Conservation (phyloP, 352 stramenopile genomes). For the Peronospora destructor region DNA sequence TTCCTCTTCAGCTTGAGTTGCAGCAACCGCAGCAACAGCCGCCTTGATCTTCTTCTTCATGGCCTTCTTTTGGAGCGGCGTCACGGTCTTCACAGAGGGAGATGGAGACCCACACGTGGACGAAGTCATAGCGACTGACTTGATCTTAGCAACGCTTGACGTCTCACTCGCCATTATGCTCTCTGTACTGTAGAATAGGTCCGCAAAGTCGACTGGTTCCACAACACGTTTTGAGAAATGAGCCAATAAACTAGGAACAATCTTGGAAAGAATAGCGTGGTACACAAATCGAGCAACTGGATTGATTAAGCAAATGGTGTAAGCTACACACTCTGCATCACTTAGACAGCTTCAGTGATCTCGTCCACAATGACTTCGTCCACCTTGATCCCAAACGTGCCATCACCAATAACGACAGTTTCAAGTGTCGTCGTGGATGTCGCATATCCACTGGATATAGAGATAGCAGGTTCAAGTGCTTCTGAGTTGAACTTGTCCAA, state of each 20-base stretch:
- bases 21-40: conserved; percentile 11
- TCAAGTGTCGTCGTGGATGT: conserved; percentile 27
- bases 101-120: background rate
- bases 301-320: conserved; percentile 12
- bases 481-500: conserved; percentile 6
- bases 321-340: conserved; percentile 14
- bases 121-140: background rate
- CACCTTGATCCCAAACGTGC: conserved; percentile 40
- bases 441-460: background rate
- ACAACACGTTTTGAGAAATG: conserved; percentile 22
- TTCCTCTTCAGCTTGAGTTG: conserved; percentile 30
- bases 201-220: background rate
- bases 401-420: conserved; percentile 31
- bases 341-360: conserved; percentile 51
- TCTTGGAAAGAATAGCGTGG: background rate
- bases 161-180: conserved; percentile 20
- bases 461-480: background rate
- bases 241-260: conserved; percentile 4
- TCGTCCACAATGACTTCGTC: conserved; percentile 52
- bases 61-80: conserved; percentile 9
- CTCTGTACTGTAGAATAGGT: conserved; percentile 15
- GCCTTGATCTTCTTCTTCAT: conserved; percentile 26
- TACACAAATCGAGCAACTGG: conserved; percentile 8
- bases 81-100: conserved; percentile 7
- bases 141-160: conserved; percentile 12